These are phyloP conservation scores for Pyrenopolyporus hunteri DNA, from an alignment of 495 filamentous ascomycete genomes.

Conservation along the genomic window DNA sequence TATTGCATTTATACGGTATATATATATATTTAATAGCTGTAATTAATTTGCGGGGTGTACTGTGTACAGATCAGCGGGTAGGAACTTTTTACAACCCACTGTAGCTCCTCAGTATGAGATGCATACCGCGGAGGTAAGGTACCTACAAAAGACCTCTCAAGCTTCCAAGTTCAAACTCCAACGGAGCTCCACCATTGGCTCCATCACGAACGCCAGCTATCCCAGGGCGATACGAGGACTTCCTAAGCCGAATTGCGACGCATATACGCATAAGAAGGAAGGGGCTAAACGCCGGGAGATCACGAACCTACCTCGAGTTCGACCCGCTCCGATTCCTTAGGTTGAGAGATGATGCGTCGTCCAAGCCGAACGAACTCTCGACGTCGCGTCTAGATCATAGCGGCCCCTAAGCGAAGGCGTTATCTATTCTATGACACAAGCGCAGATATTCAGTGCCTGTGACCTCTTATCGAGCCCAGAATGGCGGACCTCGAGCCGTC, in stretches of 20 bases:
- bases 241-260: slow-evolving; percentile 1
- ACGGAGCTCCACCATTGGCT: too few relatives aligned
- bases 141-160: too few relatives aligned
- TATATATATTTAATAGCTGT: too few relatives aligned
- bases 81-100: too few relatives aligned
- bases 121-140: too few relatives aligned
- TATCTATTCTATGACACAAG: not conserved
- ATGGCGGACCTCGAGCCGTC: slow-evolving; percentile 39
- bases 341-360: slow-evolving; percentile 21
- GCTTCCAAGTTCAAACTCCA: too few relatives aligned
- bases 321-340: not conserved
- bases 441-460: not conserved
- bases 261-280: not conserved
- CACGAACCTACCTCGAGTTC: not conserved
- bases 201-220: too few relatives aligned
- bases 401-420: slow-evolving; percentile 5
- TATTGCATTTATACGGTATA: too few relatives aligned
- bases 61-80: too few relatives aligned
- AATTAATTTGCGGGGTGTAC: too few relatives aligned
- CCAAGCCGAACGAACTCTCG: slow-evolving; percentile 20
- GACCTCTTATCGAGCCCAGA: not conserved
- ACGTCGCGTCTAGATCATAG: slow-evolving; percentile 30
- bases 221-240: too few relatives aligned
- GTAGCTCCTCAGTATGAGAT: too few relatives aligned
- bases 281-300: not conserved